Base-by-base conservation (phyloP, 78 protist species). In the Dictyostelium brefeldianum region DNA sequence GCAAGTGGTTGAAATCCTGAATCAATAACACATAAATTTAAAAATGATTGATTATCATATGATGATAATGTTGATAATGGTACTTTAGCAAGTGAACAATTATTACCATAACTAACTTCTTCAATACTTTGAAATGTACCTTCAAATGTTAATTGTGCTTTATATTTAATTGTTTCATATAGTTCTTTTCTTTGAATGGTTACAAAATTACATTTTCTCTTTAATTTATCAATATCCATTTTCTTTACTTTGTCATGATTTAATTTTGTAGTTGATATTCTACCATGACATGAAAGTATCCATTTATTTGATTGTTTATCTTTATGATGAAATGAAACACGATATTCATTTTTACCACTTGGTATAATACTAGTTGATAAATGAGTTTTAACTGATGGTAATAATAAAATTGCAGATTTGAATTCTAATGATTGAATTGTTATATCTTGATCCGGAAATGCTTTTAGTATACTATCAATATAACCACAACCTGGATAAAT, bases 11-110 rank as follows among this genome's bases (percentile, higher is more conserved):
- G 73, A 41, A 64, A 64, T 25, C 17, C 70, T 9, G 31, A 25
- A 62, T 62, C 70, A 12, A 62, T 62, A 7, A 29, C 25, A 25
- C 70, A 62, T 17, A 25, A 12, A 25, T 62, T 62, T 25, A 62
- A 62, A 62, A 62, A 62, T 47, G 57, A n/a, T 85, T 67, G 46
- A 62, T 50, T 57, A 85, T 43, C 18, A 67, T 47, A 47, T 57
- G 47, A 12, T n/a, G 62, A 62, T 75, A 81, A 48, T 64, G 82
- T 22, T 59, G 73, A 25, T 10, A 83, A 20, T 47, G 80, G 48
- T 47, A 47, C 5, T 25, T 74, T 74, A 6, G 62, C 6, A 12
- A 74, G 12, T 14, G 36, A 74, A 18, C 78, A 43, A 70, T 29
- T 27, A 41, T 70, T 8, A 41, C 78, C 78, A 70, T 27, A 20